Base-by-base conservation (phyloP, 73 alveolate genomes). In the Paraurostyla sp. region DNA sequence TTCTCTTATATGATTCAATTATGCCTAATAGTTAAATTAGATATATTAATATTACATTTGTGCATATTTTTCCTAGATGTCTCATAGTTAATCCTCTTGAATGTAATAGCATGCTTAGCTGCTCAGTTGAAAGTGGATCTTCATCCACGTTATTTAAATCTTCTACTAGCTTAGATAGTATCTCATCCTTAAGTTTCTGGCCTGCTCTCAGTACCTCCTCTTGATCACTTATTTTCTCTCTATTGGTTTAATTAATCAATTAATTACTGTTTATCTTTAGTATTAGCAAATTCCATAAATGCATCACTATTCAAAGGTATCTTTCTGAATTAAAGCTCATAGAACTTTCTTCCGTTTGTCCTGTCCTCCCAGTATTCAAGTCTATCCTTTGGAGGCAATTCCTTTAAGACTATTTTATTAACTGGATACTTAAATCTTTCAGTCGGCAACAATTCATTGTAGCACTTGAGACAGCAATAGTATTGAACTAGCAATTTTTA, bases 391-490 rank as follows among this genome's bases (percentile, higher is more conserved):
- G 45, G 48, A n/a, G 92, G 51, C 22, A 90, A 56, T 41, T 56
- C 80, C n/a, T 57, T 76, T 3, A 56, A 42, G 22, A 33, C 59
- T 40, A 86, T 51, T 41, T 75, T 86, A 29, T 71, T 86, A 35
- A 36, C 76, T 40, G 93, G 93, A 50, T 86, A 75, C 62, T 65
- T 86, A 32, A 86, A 54, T 33, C 84, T 71, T n/a, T 86, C 89
- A 2, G 75, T 40, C 11, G 89, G 85, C 51, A 36, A 32, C 52
- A 33, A 48, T 59, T 57, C 85, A 30, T 40, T 30, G 83, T 65
- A 91, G 36, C 95, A 91, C 48, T 57, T 42, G 1, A 35, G 35
- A 46, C 95, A 91, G 38, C 95, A 91, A 58, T 71, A 91, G 59
- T 65, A 83, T 51, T 71, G 50, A n/a, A 59, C 63, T 43, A 91